Percentiles rank a stretch among this genome's conserved stretches.
Conservation (phyloP, 371 early-diverging fungal species). For the Synchytrium microbalum region DNA sequence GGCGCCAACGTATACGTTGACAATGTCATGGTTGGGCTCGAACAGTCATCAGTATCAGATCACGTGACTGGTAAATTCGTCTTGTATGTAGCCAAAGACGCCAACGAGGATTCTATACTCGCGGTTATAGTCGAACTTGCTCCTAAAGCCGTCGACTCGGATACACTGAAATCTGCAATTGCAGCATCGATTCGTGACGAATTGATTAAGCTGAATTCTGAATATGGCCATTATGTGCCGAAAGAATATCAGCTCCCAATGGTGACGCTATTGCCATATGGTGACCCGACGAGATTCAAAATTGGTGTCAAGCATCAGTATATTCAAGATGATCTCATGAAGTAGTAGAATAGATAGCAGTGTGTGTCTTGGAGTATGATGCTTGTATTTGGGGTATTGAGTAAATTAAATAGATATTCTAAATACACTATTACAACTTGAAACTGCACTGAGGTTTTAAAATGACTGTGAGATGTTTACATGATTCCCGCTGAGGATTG, state of each 20-base stretch:
- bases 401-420: too few relatives aligned
- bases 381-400: too few relatives aligned
- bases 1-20: slow-evolving; percentile 32
- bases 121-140: slow-evolving; percentile 9
- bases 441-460: too few relatives aligned
- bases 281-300: slow-evolving; percentile 10
- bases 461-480: too few relatives aligned
- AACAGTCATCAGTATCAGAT: slow-evolving; percentile 9
- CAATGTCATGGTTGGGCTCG: slow-evolving; percentile 28
- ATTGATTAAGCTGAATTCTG: slow-evolving; percentile 11
- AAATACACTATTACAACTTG: too few relatives aligned
- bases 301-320: slow-evolving; percentile 17
- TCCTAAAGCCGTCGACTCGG: slow-evolving; percentile 5
- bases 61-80: slow-evolving; percentile 30
- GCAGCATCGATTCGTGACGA: slow-evolving; percentile 4
- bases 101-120: neutral
- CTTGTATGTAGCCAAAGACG: slow-evolving; percentile 13
- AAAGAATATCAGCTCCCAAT: slow-evolving; percentile 11
- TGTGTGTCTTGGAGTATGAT: too few relatives aligned
- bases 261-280: slow-evolving; percentile 9
- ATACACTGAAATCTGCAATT: slow-evolving; percentile 5
- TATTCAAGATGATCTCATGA: too few relatives aligned
- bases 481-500: too few relatives aligned
- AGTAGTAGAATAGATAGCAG: too few relatives aligned
- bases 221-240: slow-evolving; percentile 17